Evolutionary conservation across 768 basidiomycete genomes (phyloP), one percentile per base, ranked within the genome.

Genomic region (Phaffia tasmanica): DNA sequence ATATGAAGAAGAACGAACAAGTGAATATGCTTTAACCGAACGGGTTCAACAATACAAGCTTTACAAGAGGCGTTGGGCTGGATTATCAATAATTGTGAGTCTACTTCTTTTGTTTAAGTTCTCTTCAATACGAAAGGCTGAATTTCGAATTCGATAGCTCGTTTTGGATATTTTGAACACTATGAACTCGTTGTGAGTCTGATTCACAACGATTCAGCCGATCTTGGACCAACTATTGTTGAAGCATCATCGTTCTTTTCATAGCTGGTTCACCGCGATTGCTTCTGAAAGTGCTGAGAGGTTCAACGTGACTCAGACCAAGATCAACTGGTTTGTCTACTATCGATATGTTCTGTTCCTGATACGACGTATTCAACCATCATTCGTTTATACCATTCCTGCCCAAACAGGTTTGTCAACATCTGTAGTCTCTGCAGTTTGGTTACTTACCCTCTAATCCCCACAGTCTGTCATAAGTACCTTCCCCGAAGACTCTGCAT

Each of bases 201-300:
- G 11, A 42, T 42, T 42, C 35, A 11, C 4, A 42, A 42, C 35
- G 35, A 42, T 42, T 11, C 35, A 42, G 11, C 35, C 11, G 11
- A 11, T 42, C 35, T 42, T 4, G 4, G 35, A 42, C 11, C 35
- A 42, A 42, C 35, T 42, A 42, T 51, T 47, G 70, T 30, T 56
- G 62, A 85, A 14, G 35, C 85, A 35, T 76, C 89, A 42, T 86
- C 84, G 63, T 73, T 85, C 50, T 80, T 84, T 15, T 78, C 81
- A 1, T 87, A 82, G 7, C 83, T 87, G 84, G 88, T 91, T 90
- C 72, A 88, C 88, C 3, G 86, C 89, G 3, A 89, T 92, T 63
- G 79, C 88, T 0, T 84, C 83, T 51, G 74, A 84, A 71, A 79
- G 88, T 88, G 57, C 53, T 79, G 68, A 16, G 7, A 25, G n/a